These are phyloP conservation scores for Claviceps pazoutovae DNA, from an alignment of 2,329 filamentous ascomycete genomes.

Conservation along the genomic window DNA sequence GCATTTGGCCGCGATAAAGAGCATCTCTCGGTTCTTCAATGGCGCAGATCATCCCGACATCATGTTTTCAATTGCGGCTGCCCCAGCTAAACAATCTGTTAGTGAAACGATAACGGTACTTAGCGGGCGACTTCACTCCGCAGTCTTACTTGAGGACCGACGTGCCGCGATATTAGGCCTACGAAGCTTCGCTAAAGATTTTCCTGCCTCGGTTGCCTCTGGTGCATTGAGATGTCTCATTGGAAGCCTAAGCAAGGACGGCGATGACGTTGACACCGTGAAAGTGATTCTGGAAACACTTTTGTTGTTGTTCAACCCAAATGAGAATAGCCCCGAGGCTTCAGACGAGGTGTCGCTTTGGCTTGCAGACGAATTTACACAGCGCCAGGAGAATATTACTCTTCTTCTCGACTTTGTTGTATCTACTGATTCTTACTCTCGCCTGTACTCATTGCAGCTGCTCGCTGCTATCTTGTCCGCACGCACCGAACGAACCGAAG, in stretches of 20 bases:
- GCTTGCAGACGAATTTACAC: conserved; percentile 95
- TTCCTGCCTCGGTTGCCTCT: conserved; percentile 88
- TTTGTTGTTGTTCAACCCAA: conserved; percentile 74
- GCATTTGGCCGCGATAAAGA: not conserved
- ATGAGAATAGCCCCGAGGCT: conserved; percentile 66
- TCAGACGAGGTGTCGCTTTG: conserved; percentile 93
- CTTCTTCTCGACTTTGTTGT: conserved; percentile 82
- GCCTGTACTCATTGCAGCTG: conserved; percentile 81
- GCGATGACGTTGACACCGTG: conserved; percentile 89
- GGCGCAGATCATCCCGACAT: conserved; percentile 14
- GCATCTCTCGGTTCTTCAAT: conserved; percentile 11
- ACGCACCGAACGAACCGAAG: conserved; percentile 80
- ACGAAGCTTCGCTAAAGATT: conserved; percentile 91
- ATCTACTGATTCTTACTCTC: conserved; percentile 73
- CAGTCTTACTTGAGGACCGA: conserved; percentile 86
- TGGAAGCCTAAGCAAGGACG: conserved; percentile 69
- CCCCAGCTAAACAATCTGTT: conserved; percentile 90
- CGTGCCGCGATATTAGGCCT: conserved; percentile 85
- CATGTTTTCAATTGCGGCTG: conserved; percentile 53
- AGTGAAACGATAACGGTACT: conserved; percentile 86
- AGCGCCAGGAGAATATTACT: conserved; percentile 92
- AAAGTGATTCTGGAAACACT: conserved; percentile 92
- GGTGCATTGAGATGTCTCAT: conserved; percentile 85
- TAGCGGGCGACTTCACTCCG: conserved; percentile 73
- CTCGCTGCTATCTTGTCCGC: conserved; percentile 75